These are phyloP conservation scores for Pythium rhizo-oryzae DNA, from an alignment of 352 stramenopile species.

Conservation along the genomic window DNA sequence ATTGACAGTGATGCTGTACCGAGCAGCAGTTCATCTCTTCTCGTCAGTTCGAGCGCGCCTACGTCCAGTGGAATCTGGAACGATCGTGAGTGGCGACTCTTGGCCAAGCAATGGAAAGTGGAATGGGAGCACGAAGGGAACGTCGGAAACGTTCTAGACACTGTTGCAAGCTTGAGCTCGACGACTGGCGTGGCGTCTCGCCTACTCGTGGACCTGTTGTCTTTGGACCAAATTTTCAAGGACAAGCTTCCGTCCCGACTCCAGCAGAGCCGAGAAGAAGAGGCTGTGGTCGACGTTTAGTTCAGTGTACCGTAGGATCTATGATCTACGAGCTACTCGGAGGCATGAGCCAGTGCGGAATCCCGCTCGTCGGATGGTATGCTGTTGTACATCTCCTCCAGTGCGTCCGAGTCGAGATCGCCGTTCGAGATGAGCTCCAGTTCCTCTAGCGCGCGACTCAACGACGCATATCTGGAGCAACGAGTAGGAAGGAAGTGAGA, in stretches of 20 bases:
- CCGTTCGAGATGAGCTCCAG: conserved; percentile 45
- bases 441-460: conserved; percentile 42
- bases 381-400: conserved; percentile 52
- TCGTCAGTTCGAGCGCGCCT: background rate
- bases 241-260: conserved; percentile 72
- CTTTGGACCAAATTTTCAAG: conserved; percentile 74
- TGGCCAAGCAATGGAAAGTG: conserved; percentile 32
- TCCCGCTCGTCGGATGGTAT: conserved; percentile 47
- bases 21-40: background rate
- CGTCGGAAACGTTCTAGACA: conserved; percentile 33
- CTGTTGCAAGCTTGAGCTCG: conserved; percentile 34
- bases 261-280: conserved; percentile 65
- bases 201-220: conserved; percentile 34
- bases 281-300: conserved; percentile 73
- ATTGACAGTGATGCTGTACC: background rate
- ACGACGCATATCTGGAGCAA: conserved; percentile 31
- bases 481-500: background rate
- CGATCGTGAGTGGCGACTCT: conserved; percentile 29
- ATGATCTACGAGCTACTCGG: background rate
- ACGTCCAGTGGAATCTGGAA: conserved; percentile 26
- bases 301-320: too few relatives aligned
- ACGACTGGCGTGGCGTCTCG: conserved; percentile 27
- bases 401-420: conserved; percentile 35
- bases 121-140: conserved; percentile 38
- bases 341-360: background rate